Evolutionary conservation across 768 basidiomycete species (phyloP), one percentile per base, ranked within the genome.

Genomic region (Leccinum fibrillosum): DNA sequence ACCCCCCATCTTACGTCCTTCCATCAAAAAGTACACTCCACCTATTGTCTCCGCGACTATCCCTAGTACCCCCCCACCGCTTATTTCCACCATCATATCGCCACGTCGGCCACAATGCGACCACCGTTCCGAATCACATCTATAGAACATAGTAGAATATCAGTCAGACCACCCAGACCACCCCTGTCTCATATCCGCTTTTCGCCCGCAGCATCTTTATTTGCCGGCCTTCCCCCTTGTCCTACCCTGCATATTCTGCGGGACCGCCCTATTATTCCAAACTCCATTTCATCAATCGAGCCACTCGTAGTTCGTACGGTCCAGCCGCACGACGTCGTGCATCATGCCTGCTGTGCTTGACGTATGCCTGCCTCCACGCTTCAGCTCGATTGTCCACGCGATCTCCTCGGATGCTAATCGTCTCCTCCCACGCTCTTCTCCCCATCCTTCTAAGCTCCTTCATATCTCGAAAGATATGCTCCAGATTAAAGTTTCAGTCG

Each of bases 321-420:
- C n/a, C n/a, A 44, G 19, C 44, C 60, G 4, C 60, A 42, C 42
- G 32, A 49, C n/a, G 49, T 42, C 26, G 9, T 54, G 5, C 19
- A 44, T 42, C n/a, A 45, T 26, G 37, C 35, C 47, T 56, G 52
- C 58, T 64, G 62, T 60, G 60, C 58, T 52, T 66, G 54, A 61
- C 65, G 57, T 66, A 58, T 19, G 28, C 26, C 39, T 42, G 37
- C 42, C 52, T 57, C 57, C 63, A 21, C 9, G 49, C 54, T 52
- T 56, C 37, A 7, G 10, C 19, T 19, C 3, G 26, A 35, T 45
- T 39, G 44, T 17, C 21, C 15, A 30, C 23, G 51, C 60, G 54
- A 68, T 66, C 69, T 66, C 69, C 68, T 69, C 68, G 68, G 68
- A 59, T 34, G 28, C 50, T 60, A 57, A 52, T 51, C 12, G 19